phyloP scores from a whole-genome alignment of 1,284 basidiomycete genomes.

The Apiotrichum siamense region DNA sequence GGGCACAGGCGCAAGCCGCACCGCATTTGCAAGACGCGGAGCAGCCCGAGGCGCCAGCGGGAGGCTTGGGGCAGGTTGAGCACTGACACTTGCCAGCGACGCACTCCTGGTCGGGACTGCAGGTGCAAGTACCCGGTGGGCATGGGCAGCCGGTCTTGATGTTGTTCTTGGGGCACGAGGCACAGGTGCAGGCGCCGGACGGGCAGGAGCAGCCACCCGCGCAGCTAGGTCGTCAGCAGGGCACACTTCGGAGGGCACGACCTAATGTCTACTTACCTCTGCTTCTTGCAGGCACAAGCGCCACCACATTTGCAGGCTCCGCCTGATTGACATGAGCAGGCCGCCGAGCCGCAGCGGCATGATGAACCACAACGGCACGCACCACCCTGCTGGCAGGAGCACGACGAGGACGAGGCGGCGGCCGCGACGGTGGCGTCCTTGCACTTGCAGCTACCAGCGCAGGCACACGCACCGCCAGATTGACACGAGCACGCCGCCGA shows the following conservation, averaged over 20 bases:
- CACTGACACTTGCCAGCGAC: conserved; percentile 7
- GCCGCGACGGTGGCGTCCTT: neutral
- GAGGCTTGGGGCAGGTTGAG: conserved; percentile 14
- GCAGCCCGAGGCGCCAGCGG: neutral
- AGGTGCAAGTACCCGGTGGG: conserved; percentile 3
- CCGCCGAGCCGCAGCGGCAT: no score
- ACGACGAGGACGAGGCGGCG: neutral
- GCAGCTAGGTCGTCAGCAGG: neutral
- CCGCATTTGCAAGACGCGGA: conserved; percentile 9
- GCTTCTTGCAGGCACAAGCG: neutral
- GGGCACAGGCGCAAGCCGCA: conserved; percentile 20
- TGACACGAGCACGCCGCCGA: neutral
- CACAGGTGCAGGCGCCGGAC: conserved; percentile 20
- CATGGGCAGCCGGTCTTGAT: conserved; percentile 11
- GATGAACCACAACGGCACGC: neutral
- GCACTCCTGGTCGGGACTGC: conserved; percentile 14
- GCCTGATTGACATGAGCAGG: neutral
- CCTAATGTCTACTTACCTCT: conserved; percentile 3
- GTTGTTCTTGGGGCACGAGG: conserved; percentile 17
- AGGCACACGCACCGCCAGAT: conserved; percentile 1
- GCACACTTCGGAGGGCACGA: neutral
- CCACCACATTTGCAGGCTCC: neutral
- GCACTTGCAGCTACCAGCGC: conserved; percentile 16
- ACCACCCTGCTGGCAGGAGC: neutral
- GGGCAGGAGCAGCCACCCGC: conserved; percentile 19